These are phyloP conservation scores for Candida chauliodis DNA, from an alignment of 805 yeast species.

Conservation along the genomic window DNA sequence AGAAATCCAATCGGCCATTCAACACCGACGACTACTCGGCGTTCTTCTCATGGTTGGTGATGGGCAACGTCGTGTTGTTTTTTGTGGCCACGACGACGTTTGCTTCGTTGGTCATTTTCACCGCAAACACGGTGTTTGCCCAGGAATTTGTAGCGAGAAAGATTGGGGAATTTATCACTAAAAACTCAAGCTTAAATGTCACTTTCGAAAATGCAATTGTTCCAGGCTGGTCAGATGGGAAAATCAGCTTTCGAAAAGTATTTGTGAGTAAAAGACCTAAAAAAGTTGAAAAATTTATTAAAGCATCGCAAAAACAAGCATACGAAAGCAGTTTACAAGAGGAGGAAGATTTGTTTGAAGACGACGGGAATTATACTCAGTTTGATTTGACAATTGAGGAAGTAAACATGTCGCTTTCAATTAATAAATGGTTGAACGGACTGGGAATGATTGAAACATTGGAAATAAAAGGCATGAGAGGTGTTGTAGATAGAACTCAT, in stretches of 20 bases:
- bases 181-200: slow-evolving; percentile 77
- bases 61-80: slow-evolving; percentile 79
- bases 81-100: slow-evolving; percentile 91
- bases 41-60: slow-evolving; percentile 83
- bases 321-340: slow-evolving; percentile 47
- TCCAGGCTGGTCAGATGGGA: slow-evolving; percentile 90
- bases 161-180: slow-evolving; percentile 79
- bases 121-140: slow-evolving; percentile 81
- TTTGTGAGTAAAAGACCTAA: slow-evolving; percentile 84
- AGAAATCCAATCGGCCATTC: slow-evolving; percentile 75
- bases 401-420: slow-evolving; percentile 73
- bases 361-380: slow-evolving; percentile 95
- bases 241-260: slow-evolving; percentile 78
- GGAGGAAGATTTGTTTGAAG: slow-evolving; percentile 41
- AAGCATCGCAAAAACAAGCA: slow-evolving; percentile 74
- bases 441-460: slow-evolving; percentile 76
- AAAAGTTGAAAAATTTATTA: slow-evolving; percentile 47
- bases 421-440: slow-evolving; percentile 87
- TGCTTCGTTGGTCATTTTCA: slow-evolving; percentile 70
- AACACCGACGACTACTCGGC: slow-evolving; percentile 92
- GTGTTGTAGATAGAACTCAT: slow-evolving; percentile 88
- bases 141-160: slow-evolving; percentile 81
- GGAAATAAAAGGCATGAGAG: slow-evolving; percentile 81
- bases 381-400: slow-evolving; percentile 88
- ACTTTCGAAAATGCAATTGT: slow-evolving; percentile 91